Conservation (phyloP, 768 basidiomycete genomes). For the Myochromella boudieri region DNA sequence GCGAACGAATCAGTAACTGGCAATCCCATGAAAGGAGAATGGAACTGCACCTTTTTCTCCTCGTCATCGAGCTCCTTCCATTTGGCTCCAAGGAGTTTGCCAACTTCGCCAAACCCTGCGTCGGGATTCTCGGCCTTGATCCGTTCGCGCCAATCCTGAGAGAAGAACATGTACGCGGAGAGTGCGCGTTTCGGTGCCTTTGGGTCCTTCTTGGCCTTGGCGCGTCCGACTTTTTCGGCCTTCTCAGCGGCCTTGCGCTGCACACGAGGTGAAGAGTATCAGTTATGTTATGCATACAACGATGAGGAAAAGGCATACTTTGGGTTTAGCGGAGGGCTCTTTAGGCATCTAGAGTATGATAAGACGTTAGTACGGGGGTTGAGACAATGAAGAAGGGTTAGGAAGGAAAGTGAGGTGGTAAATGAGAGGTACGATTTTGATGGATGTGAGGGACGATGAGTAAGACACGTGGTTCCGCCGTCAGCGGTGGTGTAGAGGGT, state of each 20-base stretch:
- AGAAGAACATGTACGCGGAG: slow-evolving; percentile 99
- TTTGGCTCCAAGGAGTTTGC: slow-evolving; percentile 92
- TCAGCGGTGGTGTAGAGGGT: too few species aligned
- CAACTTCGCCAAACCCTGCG: slow-evolving; percentile 91
- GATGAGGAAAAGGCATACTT: slow-evolving; percentile 40
- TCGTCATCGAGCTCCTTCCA: slow-evolving; percentile 94
- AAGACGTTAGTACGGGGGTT: not conserved
- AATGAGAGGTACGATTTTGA: too few species aligned
- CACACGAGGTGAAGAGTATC: not conserved
- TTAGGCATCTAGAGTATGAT: slow-evolving; percentile 68
- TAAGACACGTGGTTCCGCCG: not conserved
- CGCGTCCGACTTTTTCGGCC: slow-evolving; percentile 54
- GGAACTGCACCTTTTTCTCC: slow-evolving; percentile 77
- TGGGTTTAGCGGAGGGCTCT: slow-evolving; percentile 61
- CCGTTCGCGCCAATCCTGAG: slow-evolving; percentile 91
- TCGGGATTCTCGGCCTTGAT: slow-evolving; percentile 97
- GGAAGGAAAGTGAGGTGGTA: too few species aligned
- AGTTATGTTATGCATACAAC: not conserved
- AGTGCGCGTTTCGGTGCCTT: slow-evolving; percentile 90
- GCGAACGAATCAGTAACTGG: too few species aligned
- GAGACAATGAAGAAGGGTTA: too few species aligned
- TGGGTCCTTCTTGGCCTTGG: slow-evolving; percentile 71
- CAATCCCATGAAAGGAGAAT: slow-evolving; percentile 3
- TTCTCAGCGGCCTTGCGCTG: slow-evolving; percentile 80
- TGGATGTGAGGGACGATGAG: slow-evolving; percentile 4